phyloP scores from a whole-genome alignment of 495 filamentous ascomycete genomes.

The Penicillium crystallinum region DNA sequence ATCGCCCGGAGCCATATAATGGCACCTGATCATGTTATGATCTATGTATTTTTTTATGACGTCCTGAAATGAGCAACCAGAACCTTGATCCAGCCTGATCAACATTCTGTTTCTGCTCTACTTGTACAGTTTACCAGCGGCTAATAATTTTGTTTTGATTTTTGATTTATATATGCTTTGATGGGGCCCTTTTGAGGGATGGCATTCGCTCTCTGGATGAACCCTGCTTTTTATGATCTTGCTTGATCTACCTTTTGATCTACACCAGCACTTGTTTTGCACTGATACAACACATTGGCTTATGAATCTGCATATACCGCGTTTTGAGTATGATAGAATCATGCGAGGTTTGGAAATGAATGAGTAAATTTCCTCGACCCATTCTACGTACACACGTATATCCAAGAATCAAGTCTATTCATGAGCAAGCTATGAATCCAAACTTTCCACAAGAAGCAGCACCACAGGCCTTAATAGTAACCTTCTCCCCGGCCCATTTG shows the following conservation, averaged over 20 bases:
- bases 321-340: neutral
- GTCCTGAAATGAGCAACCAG: conserved; percentile 2
- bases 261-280: neutral
- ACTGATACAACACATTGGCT: neutral
- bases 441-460: conserved; percentile 17
- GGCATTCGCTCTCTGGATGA: neutral
- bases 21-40: conserved; percentile 6
- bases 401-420: too few species aligned
- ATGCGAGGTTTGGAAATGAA: neutral
- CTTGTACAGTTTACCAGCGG: conserved; percentile 12
- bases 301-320: neutral
- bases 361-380: too few species aligned
- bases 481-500: conserved; percentile 35
- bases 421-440: too few species aligned
- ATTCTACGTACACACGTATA: too few species aligned
- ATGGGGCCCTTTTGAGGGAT: neutral
- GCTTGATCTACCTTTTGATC: neutral
- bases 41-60: conserved; percentile 7
- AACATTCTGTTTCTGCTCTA: neutral
- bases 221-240: neutral
- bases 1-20: conserved; percentile 5
- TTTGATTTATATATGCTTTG: conserved; percentile 6
- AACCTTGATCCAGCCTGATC: neutral
- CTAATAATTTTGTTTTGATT: neutral
- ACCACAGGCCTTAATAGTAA: too few species aligned